Percentiles rank a stretch among this genome's conserved stretches.
Conservation (phyloP, 176 grass and related monocot species). For the Aegilops bicornis region DNA sequence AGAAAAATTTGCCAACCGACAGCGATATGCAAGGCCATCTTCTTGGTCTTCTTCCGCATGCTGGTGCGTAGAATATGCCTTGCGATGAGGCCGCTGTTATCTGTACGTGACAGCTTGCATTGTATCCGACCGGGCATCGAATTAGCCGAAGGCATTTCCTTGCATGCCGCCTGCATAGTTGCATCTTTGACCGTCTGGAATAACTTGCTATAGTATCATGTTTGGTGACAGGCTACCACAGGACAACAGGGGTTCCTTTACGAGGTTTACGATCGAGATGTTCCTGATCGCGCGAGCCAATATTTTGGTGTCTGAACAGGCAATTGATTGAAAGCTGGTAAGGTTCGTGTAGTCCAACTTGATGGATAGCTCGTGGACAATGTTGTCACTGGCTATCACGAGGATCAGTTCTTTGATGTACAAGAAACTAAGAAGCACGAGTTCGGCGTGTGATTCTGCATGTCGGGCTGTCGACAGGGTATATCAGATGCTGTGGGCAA, state of each 20-base stretch:
- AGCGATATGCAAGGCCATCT: neutral
- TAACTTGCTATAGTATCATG: neutral
- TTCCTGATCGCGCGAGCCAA: slow-evolving; percentile 44
- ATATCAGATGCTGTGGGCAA: neutral
- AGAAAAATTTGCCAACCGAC: neutral
- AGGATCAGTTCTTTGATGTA: neutral
- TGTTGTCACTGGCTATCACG: slow-evolving; percentile 26
- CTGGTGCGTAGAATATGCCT: slow-evolving; percentile 44
- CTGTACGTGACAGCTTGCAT: slow-evolving; percentile 40
- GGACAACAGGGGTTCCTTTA: too few species aligned
- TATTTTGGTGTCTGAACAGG: slow-evolving; percentile 51
- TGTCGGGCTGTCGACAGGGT: neutral
- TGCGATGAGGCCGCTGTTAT: slow-evolving; percentile 48
- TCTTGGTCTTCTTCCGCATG: neutral
- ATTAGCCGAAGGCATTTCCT: slow-evolving; percentile 3
- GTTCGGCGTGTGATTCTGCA: neutral
- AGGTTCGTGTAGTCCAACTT: neutral
- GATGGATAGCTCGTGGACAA: slow-evolving; percentile 10
- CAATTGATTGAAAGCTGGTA: neutral
- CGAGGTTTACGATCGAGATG: slow-evolving; percentile 26
- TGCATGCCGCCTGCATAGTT: slow-evolving; percentile 28
- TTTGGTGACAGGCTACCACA: slow-evolving; percentile 1
- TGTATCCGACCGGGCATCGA: slow-evolving; percentile 38
- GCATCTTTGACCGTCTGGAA: neutral
- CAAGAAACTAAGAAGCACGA: neutral